phyloP scores from a whole-genome alignment of 768 basidiomycete genomes.

The Lentinula boryana region DNA sequence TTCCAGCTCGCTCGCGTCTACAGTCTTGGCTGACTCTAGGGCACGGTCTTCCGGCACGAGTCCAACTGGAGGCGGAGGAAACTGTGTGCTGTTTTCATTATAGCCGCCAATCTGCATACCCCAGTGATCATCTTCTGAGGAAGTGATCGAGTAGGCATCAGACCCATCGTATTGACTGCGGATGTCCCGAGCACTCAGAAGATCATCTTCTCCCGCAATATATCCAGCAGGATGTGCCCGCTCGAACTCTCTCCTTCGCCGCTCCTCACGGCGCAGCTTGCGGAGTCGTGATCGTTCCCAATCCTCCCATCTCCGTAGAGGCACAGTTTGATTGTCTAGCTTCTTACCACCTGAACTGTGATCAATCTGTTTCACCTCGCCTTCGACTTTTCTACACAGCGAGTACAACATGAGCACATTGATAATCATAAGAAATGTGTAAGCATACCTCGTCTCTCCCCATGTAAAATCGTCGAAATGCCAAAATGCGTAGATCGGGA shows the following conservation, averaged over 20 bases:
- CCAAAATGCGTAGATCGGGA: slow-evolving; percentile 97
- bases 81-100: slow-evolving; percentile 76
- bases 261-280: slow-evolving; percentile 84
- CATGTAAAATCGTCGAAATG: slow-evolving; percentile 99
- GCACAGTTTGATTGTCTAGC: slow-evolving; percentile 57
- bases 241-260: slow-evolving; percentile 76
- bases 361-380: slow-evolving; percentile 74
- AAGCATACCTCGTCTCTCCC: slow-evolving; percentile 90
- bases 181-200: slow-evolving; percentile 51
- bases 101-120: slow-evolving; percentile 92
- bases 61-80: slow-evolving; percentile 81
- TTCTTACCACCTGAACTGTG: slow-evolving; percentile 64
- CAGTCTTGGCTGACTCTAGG: slow-evolving; percentile 35
- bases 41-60: slow-evolving; percentile 37
- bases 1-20: slow-evolving; percentile 76
- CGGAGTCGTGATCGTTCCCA: slow-evolving; percentile 96
- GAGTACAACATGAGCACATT: slow-evolving; percentile 13
- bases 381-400: slow-evolving; percentile 79
- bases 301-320: slow-evolving; percentile 97
- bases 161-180: slow-evolving; percentile 70
- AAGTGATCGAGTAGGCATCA: slow-evolving; percentile 74
- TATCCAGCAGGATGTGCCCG: slow-evolving; percentile 68
- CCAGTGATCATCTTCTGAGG: slow-evolving; percentile 95
- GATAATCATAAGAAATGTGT: background rate
- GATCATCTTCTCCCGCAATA: slow-evolving; percentile 54